A percentile compares a stretch with the other conserved stretches of the same genome.
Evolutionary conservation across 164 flowering plant genomes (phyloP).

Genomic region (Nymphaea colorata): DNA sequence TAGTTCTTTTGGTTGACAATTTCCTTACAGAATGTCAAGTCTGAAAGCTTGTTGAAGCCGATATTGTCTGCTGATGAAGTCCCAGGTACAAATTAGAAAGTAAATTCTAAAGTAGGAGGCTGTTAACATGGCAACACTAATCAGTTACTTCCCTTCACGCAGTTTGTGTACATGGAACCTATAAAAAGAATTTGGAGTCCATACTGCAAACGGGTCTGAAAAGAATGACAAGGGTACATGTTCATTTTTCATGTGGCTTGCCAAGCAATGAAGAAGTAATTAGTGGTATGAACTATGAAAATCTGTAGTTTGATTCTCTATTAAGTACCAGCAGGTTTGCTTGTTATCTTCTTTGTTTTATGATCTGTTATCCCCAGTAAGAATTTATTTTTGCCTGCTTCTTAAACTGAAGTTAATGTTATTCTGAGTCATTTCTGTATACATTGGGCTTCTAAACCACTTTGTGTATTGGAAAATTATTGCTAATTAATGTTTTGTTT

Average conservation of each 20-base stretch:
- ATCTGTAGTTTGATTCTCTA: not conserved
- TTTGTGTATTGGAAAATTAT: no score
- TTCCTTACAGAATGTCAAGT: slow-evolving; percentile 48
- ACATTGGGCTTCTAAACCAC: no score
- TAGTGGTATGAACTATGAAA: slow-evolving; percentile 43
- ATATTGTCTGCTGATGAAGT: slow-evolving; percentile 74
- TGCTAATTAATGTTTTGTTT: no score
- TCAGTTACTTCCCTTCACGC: slow-evolving; percentile 9
- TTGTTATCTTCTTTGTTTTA: no score
- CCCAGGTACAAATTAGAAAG: slow-evolving; percentile 29
- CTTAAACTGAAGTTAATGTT: no score
- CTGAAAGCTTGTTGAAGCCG: slow-evolving; percentile 73
- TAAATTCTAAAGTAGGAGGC: not conserved
- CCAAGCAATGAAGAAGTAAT: slow-evolving; percentile 75
- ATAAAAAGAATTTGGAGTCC: slow-evolving; percentile 65
- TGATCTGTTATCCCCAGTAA: no score
- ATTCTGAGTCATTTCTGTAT: no score
- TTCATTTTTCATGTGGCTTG: slow-evolving; percentile 86
- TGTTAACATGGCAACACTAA: not conserved
- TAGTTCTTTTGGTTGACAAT: not conserved
- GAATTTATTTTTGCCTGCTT: no score
- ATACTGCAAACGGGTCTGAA: slow-evolving; percentile 76
- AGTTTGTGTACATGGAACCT: slow-evolving; percentile 97
- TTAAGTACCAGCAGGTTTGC: no score
- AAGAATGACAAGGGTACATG: slow-evolving; percentile 80